Base-by-base conservation (phyloP, 106 monocot genomes). In the Gastrodia elata region DNA sequence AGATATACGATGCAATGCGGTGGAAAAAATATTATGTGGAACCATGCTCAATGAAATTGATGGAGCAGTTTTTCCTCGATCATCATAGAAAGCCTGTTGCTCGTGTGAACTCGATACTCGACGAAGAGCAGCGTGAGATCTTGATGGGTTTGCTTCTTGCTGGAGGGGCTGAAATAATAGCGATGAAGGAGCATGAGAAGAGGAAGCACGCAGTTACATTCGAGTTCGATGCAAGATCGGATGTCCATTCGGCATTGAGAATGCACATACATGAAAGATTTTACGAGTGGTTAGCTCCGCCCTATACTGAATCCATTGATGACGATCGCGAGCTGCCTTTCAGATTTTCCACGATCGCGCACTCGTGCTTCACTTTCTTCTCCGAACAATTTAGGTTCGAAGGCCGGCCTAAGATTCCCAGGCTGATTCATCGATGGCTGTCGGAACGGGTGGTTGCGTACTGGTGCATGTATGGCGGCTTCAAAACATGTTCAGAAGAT, bases 401-500 rank as follows among this genome's bases (percentile, higher is more conserved):
- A 68, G 83, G 83, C 0, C 77, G 68, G 20, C 80, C 82, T 4
- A 61, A 57, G 42, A 46, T 93, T 67, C 98, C 98, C 30, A 88
- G 83, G 69, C 84, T 98, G 48, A 84, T 93, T 32, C 88, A 93
- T 73, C 80, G 93, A 64, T 98, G 98, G 98, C 46, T 88, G 33
- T 88, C 93, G 4, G 73, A 69, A 28, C 86, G 88, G 38, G 83
- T 87, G 44, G 35, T 98, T 41, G 93, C 98, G 30, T 98, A 98
- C 65, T 98, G 98, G 98, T 98, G 85, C 80, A 93, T 98, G 93
- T 89, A 87, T 74, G 88, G 81, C 18, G 93, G 98, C 1, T 73
- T 86, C 58, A 89, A 76, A 74, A 81, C 73, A 6, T 78, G 79
- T 0, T 81, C 88, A 39, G 90, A 88, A 71, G 98, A 98, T 76